phyloP scores from a whole-genome alignment of 2,329 filamentous ascomycete genomes.

The Fusarium anthophilum region DNA sequence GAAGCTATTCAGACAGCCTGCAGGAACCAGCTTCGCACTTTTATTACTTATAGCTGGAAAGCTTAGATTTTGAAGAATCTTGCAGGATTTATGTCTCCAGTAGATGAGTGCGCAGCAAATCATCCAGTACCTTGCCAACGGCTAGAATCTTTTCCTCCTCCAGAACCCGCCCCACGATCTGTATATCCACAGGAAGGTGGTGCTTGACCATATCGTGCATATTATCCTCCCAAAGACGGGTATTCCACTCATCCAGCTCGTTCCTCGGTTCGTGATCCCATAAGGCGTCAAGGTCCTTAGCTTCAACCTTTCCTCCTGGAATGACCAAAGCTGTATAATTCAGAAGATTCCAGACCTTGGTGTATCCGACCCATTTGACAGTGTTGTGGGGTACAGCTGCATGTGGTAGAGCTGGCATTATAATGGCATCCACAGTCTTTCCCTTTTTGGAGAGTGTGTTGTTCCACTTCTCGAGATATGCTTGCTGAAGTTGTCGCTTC shows the following conservation, averaged over 20 bases:
- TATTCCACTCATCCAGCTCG: constrained; percentile 16
- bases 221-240: constrained; percentile 9
- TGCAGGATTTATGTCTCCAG: neutral
- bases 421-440: constrained; percentile 61
- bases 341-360: constrained; percentile 45
- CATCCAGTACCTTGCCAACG: constrained; percentile 15
- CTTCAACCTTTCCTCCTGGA: constrained; percentile 26
- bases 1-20: accelerated
- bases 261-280: constrained; percentile 11
- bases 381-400: constrained; percentile 57
- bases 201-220: neutral
- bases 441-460: constrained; percentile 53
- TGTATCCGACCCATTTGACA: constrained; percentile 59
- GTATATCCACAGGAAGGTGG: constrained; percentile 16
- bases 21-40: accelerated
- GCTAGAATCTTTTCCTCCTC: constrained; percentile 32
- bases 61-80: neutral
- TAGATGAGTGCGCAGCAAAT: neutral
- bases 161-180: constrained; percentile 13
- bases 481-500: constrained; percentile 54
- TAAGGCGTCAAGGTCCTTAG: neutral
- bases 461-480: constrained; percentile 69
- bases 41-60: neutral
- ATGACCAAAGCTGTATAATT: constrained; percentile 43
- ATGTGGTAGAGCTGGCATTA: constrained; percentile 70